Percentiles rank a stretch among this genome's conserved stretches.
phyloP scores from a whole-genome alignment of 352 stramenopile genomes.

The Elongisporangium senticosum region DNA sequence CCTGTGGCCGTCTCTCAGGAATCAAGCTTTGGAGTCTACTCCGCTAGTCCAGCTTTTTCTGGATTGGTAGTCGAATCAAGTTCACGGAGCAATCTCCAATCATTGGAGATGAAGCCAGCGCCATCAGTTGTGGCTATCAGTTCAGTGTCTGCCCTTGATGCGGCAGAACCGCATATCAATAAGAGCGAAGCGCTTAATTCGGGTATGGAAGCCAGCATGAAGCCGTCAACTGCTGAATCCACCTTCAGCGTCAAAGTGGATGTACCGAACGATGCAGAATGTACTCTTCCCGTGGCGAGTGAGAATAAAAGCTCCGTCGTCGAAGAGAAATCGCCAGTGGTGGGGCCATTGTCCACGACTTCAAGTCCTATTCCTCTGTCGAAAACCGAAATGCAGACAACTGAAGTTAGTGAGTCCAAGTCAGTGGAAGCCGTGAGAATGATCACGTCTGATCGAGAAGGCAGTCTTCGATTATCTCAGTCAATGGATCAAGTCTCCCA shows the following conservation, averaged over 20 bases:
- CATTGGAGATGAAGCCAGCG: not conserved
- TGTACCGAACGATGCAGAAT: not conserved
- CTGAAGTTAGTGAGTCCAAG: not conserved
- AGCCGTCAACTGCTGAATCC: not conserved
- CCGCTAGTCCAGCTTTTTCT: not conserved
- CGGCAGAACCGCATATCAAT: not conserved
- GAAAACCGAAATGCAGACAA: not conserved
- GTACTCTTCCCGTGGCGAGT: not conserved
- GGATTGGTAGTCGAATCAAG: not conserved
- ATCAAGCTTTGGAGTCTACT: not conserved
- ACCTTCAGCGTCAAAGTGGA: not conserved
- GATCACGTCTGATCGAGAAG: not conserved
- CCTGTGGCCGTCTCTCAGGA: not conserved
- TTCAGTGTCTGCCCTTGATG: not conserved
- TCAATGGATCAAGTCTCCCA: not conserved
- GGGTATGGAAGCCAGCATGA: not conserved
- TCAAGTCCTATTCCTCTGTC: not conserved
- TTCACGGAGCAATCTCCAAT: not conserved
- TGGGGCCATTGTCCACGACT: not conserved
- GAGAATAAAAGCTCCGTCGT: not conserved
- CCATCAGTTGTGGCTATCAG: not conserved
- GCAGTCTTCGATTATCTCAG: not conserved
- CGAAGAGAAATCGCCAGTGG: not conserved
- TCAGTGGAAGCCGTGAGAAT: not conserved
- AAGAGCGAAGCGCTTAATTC: not conserved